These are phyloP conservation scores for Hibiscus tridactylites DNA, from an alignment of 345 rosid genomes.

Conservation along the genomic window DNA sequence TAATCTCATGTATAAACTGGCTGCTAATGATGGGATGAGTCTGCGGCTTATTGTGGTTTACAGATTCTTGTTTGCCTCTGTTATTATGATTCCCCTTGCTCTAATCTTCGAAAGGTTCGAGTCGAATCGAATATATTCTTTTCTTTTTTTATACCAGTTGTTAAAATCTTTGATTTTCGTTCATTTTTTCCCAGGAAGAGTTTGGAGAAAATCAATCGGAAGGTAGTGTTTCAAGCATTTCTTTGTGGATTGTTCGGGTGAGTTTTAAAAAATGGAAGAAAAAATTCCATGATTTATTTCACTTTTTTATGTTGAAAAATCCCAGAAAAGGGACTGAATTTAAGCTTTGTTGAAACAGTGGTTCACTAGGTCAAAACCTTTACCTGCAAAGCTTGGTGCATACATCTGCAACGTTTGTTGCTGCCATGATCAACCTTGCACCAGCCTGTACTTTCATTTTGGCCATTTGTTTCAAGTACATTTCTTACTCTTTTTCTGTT, in stretches of 20 bases:
- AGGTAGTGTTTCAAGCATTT: constrained; percentile 30
- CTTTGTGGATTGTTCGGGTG: constrained; percentile 48
- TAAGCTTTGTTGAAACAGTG: constrained; percentile 14
- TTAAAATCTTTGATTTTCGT: neutral
- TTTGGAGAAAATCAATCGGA: constrained; percentile 37
- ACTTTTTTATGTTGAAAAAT: neutral
- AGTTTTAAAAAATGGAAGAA: neutral
- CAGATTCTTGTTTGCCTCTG: constrained; percentile 31
- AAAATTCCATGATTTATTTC: neutral
- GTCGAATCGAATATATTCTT: neutral
- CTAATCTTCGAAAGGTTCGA: constrained; percentile 32
- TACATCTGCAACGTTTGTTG: constrained; percentile 45
- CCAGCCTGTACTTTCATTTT: constrained; percentile 47
- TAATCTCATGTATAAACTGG: constrained; percentile 30
- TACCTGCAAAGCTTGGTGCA: constrained; percentile 32
- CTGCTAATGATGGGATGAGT: constrained; percentile 33
- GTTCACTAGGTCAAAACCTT: constrained; percentile 26
- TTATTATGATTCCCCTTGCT: constrained; percentile 28
- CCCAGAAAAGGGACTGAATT: neutral
- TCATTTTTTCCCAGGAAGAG: constrained; percentile 6
- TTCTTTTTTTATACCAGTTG: neutral
- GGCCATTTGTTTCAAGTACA: constrained; percentile 38
- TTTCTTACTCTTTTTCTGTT: neutral
- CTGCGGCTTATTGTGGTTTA: constrained; percentile 32
- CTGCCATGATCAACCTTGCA: constrained; percentile 39